Conservation (phyloP, 148 eudicot genomes). For the Vaccinium darrowii region DNA sequence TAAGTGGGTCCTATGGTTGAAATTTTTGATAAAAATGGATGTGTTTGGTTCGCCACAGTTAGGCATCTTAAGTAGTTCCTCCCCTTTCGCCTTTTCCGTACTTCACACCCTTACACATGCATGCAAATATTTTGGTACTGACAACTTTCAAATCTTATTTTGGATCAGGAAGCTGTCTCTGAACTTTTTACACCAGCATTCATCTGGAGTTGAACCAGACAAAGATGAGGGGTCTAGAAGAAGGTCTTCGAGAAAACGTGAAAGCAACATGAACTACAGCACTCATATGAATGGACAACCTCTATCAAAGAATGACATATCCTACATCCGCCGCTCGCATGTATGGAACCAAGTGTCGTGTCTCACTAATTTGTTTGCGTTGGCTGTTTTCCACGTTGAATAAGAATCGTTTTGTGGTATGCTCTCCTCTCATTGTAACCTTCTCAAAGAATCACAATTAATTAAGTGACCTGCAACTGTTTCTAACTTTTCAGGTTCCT, state of each 20-base stretch:
- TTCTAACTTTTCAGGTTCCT: conserved; percentile 60
- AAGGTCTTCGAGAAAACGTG: conserved; percentile 63
- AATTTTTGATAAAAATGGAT: neutral
- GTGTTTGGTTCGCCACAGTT: neutral
- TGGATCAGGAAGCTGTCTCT: conserved; percentile 76
- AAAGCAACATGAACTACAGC: conserved; percentile 37
- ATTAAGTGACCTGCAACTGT: conserved; percentile 7
- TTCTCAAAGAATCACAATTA: conserved; percentile 16
- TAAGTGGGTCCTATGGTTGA: neutral
- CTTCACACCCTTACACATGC: neutral
- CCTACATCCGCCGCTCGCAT: conserved; percentile 76
- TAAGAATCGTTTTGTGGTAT: neutral
- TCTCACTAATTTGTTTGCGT: conserved; percentile 15
- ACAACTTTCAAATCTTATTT: conserved; percentile 19
- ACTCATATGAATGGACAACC: conserved; percentile 34
- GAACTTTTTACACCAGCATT: conserved; percentile 54
- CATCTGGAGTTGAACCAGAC: conserved; percentile 46
- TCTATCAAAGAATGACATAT: conserved; percentile 77
- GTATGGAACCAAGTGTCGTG: conserved; percentile 40
- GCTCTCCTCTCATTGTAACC: neutral
- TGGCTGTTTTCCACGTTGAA: conserved; percentile 5
- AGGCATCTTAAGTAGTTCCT: neutral
- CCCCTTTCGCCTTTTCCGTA: neutral
- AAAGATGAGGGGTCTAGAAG: conserved; percentile 66
- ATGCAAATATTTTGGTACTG: neutral